A percentile compares a stretch with the other conserved stretches of the same genome.
Evolutionary conservation across 139 green algal species (phyloP).

Genomic region (Trebouxia sp.): DNA sequence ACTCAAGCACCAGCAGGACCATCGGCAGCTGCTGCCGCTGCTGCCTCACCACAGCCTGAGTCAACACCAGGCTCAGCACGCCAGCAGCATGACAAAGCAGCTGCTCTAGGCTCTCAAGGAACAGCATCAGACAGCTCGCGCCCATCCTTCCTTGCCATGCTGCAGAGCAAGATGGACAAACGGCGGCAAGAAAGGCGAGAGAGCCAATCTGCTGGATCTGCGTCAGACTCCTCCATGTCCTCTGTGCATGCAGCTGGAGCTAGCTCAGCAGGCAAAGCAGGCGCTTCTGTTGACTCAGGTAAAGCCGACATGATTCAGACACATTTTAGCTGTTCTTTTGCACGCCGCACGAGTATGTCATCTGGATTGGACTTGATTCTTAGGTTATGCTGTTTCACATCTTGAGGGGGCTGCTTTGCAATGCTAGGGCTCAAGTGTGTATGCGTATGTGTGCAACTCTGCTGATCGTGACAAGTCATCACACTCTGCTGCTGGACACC

Average conservation of each 20-base stretch:
- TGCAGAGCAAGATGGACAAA: constrained; percentile 43
- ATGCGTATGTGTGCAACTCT: too few species aligned
- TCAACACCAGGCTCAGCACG: not conserved
- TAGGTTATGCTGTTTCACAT: too few species aligned
- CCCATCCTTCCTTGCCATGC: constrained; percentile 33
- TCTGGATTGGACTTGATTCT: too few species aligned
- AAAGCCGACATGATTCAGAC: too few species aligned
- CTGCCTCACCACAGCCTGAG: not conserved
- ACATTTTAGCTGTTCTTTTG: too few species aligned
- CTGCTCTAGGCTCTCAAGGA: not conserved
- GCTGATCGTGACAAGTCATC: too few species aligned
- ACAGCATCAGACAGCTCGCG: constrained; percentile 1
- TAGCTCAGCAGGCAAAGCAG: not conserved
- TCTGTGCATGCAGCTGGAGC: not conserved
- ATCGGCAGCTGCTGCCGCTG: not conserved
- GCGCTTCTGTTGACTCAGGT: not conserved
- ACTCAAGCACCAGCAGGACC: not conserved
- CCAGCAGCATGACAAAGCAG: not conserved
- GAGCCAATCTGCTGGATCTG: constrained; percentile 6
- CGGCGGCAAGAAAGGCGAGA: not conserved
- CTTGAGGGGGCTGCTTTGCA: too few species aligned
- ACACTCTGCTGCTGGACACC: too few species aligned
- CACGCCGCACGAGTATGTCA: too few species aligned
- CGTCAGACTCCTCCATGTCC: constrained; percentile 2
- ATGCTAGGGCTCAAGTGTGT: too few species aligned